Evolutionary conservation across 192 early-diverging fungal genomes (phyloP), one percentile per base, ranked within the genome.

Genomic region (Obelidium mucronatum): DNA sequence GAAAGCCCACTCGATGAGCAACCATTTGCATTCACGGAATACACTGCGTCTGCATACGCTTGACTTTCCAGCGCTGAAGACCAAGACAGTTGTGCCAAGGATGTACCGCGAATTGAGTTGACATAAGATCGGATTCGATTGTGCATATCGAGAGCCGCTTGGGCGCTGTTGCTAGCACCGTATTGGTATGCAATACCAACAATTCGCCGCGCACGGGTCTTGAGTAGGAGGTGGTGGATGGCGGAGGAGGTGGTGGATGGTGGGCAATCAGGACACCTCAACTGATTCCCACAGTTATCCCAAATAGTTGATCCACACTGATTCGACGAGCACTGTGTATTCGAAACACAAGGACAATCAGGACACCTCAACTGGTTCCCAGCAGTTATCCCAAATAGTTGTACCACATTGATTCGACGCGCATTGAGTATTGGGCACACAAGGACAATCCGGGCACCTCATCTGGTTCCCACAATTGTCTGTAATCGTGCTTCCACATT

Each of bases 31-130:
- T 1, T 53, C 3, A 59, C 54, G 19, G 53, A 31, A 36, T 72
- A 72, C 28, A 58, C 53, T 1, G 70, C 70, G 52, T 72, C 70
- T 13, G 13, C 36, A 36, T 72, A 72, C 26, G 70, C 70, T 19
- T 55, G 33, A n/a, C 2, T 26, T 11, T 28, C 70, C 15, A 72
- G 37, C 4, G 11, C 54, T 5, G 22, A 15, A 36, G 34, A 28
- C 70, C 70, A 72, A 22, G 52, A 59, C 8, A 58, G 37, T 0
- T 13, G n/a, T 2, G 8, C 8, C 53, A 59, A 31, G 44, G 8
- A 2, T 34, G 22, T 26, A 17, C 67, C 67, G 8, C 22, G 8
- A 44, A 33, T 11, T 0, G 42, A 54, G 52, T 22, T 26, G 26
- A 26, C 15, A 22, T 59, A 59, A 31, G 54, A 11, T 8, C 70